Evolutionary conservation across 805 yeast species (phyloP).

Genomic region (Wickerhamiella domercqiae): DNA sequence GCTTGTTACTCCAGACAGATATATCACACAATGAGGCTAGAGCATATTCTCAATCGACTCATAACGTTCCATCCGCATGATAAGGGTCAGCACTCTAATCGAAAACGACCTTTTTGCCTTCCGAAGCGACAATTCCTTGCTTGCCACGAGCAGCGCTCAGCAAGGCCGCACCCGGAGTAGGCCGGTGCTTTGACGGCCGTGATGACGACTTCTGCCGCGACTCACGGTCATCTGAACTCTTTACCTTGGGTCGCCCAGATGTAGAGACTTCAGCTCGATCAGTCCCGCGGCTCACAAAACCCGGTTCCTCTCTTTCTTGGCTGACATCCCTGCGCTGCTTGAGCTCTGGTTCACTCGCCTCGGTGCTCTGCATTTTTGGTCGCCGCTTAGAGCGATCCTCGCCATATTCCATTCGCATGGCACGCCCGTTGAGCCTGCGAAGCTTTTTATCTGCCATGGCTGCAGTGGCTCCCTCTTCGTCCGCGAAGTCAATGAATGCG

Average conservation of each 20-base stretch:
- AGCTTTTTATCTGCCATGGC: slow-evolving; percentile 64
- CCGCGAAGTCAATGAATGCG: slow-evolving; percentile 76
- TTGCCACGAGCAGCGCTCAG: slow-evolving; percentile 81
- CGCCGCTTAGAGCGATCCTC: slow-evolving; percentile 76
- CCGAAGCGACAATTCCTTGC: slow-evolving; percentile 74
- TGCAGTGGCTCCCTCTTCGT: slow-evolving; percentile 63
- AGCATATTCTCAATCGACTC: too few species aligned
- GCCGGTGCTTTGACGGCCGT: too few species aligned
- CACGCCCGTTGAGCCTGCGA: slow-evolving; percentile 53
- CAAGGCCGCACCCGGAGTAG: slow-evolving; percentile 59
- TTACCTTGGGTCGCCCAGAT: slow-evolving; percentile 1
- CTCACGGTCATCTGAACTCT: slow-evolving; percentile 6
- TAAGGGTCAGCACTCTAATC: too few species aligned
- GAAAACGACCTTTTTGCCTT: slow-evolving; percentile 75
- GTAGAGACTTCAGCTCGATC: background rate
- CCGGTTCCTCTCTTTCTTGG: too few species aligned
- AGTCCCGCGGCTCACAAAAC: background rate
- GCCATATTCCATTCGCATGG: slow-evolving; percentile 77
- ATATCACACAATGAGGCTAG: too few species aligned
- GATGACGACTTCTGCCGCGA: slow-evolving; percentile 12
- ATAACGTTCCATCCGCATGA: too few species aligned
- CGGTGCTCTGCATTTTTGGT: slow-evolving; percentile 24
- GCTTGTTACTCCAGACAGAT: too few species aligned
- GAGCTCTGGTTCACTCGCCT: background rate
- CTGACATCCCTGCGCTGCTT: too few species aligned